Evolutionary conservation across 257 asterid genomes (phyloP).

Genomic region (Paulownia fortunei): DNA sequence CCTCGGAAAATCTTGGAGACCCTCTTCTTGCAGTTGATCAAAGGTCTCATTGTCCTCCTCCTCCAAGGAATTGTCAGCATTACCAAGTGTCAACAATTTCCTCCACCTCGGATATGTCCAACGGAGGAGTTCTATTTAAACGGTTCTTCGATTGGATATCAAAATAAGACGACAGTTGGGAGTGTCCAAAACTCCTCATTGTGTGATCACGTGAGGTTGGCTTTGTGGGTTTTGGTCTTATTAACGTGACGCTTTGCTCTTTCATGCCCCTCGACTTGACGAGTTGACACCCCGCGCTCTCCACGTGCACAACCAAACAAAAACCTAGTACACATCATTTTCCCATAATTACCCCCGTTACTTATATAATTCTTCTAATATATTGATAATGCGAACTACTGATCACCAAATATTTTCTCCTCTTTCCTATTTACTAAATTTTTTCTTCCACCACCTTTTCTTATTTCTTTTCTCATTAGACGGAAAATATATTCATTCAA

Average conservation of each 20-base stretch:
- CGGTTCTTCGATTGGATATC: too few relatives aligned
- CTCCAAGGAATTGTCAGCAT: slow-evolving; percentile 24
- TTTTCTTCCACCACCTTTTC: too few relatives aligned
- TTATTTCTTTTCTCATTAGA: too few relatives aligned
- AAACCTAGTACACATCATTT: not conserved
- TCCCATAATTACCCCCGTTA: not conserved
- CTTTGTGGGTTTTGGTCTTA: not conserved
- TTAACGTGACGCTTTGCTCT: not conserved
- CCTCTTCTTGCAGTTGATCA: slow-evolving; percentile 29
- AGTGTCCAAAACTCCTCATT: too few relatives aligned
- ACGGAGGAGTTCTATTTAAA: too few relatives aligned
- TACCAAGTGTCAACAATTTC: slow-evolving; percentile 54
- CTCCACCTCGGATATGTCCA: slow-evolving; percentile 48
- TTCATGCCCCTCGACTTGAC: not conserved
- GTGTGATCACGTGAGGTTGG: not conserved
- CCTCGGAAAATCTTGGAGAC: slow-evolving; percentile 17
- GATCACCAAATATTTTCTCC: too few relatives aligned
- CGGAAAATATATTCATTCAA: too few relatives aligned
- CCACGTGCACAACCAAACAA: not conserved
- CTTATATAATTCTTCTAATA: too few relatives aligned
- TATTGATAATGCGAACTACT: too few relatives aligned
- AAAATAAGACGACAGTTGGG: too few relatives aligned
- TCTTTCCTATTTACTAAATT: too few relatives aligned
- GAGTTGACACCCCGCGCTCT: not conserved
- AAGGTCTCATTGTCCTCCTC: not conserved